phyloP scores from a whole-genome alignment of 192 early-diverging fungal genomes.

The Backusella circina region DNA sequence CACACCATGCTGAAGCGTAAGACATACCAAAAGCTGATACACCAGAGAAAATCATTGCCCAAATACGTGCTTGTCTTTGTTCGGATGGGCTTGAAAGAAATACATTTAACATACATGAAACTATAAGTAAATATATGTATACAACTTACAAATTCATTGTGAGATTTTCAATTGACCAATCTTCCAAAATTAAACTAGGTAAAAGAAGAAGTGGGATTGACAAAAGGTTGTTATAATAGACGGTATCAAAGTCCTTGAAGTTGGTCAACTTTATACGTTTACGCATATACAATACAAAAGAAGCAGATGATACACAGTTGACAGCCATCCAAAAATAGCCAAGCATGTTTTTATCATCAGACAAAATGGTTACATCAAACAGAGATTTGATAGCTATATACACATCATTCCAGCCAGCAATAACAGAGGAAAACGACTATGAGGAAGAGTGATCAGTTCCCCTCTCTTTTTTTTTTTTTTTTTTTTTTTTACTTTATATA shows the following conservation, averaged over 20 bases:
- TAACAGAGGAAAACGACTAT: constrained; percentile 73
- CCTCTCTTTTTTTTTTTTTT: neutral
- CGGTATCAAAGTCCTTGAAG: constrained; percentile 96
- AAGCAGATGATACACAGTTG: constrained; percentile 87
- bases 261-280: constrained; percentile 77
- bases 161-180: constrained; percentile 58
- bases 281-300: constrained; percentile 88
- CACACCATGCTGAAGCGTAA: constrained; percentile 81
- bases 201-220: constrained; percentile 72
- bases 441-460: neutral
- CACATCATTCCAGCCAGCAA: constrained; percentile 79
- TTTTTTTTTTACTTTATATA: neutral
- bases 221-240: constrained; percentile 94
- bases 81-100: constrained; percentile 31
- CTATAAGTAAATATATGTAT: neutral
- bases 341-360: constrained; percentile 31
- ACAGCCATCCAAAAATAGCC: constrained; percentile 84
- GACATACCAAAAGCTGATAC: constrained; percentile 84
- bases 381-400: constrained; percentile 16
- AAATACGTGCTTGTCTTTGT: constrained; percentile 40
- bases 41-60: constrained; percentile 72
- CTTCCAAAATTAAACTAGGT: constrained; percentile 62
- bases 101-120: neutral
- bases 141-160: constrained; percentile 53
- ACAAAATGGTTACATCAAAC: neutral